phyloP scores from a whole-genome alignment of 371 early-diverging fungal species.

The Actinomortierella ambigua region DNA sequence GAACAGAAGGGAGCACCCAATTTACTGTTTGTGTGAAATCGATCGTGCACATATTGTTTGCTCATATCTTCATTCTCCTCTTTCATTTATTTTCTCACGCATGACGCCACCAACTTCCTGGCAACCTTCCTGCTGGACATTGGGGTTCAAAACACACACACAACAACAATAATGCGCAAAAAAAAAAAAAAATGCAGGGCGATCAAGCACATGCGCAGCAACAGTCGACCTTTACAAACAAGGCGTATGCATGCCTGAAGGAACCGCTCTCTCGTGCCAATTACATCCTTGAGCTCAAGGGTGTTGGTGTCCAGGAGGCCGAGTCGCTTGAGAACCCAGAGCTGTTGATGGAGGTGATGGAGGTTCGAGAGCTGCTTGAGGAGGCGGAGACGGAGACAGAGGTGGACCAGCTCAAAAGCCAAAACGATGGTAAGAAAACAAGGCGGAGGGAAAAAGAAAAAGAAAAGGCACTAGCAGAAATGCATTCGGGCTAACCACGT shows the following conservation, averaged over 20 bases:
- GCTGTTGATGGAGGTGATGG: slow-evolving; percentile 84
- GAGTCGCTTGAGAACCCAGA: slow-evolving; percentile 74
- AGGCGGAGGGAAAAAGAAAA: neutral
- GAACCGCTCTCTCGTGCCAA: slow-evolving; percentile 83
- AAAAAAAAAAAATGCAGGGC: slow-evolving; percentile 47
- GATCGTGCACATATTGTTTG: too few relatives aligned
- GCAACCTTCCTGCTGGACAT: neutral
- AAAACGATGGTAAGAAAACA: slow-evolving; percentile 53
- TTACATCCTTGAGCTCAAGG: slow-evolving; percentile 74
- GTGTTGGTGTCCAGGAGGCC: slow-evolving; percentile 65
- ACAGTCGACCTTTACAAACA: slow-evolving; percentile 86
- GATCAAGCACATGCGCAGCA: slow-evolving; percentile 76
- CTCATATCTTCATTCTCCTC: too few relatives aligned
- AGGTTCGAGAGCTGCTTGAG: slow-evolving; percentile 75
- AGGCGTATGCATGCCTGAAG: slow-evolving; percentile 80
- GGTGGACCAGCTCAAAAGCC: slow-evolving; percentile 51
- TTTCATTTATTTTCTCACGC: neutral
- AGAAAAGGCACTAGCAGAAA: neutral
- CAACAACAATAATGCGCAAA: too few relatives aligned
- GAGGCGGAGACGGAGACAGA: slow-evolving; percentile 64
- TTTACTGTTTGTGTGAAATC: too few relatives aligned
- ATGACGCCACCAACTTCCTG: neutral
- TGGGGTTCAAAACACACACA: too few relatives aligned
- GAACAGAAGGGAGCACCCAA: neutral
- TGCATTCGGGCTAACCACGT: neutral